Conservation (phyloP, 805 yeast species). For the Zygosaccharomyces pseudorouxii region DNA sequence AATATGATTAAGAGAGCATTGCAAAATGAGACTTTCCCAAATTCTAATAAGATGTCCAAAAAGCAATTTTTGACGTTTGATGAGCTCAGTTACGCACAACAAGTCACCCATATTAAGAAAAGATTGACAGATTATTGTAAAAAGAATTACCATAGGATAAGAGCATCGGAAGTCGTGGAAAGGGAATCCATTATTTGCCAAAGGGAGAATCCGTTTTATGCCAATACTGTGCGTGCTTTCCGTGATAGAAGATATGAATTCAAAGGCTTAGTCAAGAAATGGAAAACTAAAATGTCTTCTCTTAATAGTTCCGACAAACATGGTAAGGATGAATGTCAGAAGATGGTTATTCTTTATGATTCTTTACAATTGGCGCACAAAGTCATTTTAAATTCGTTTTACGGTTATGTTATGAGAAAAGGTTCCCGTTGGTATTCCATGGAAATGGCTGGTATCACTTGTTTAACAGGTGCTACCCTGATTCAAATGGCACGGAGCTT, state of each 20-base stretch:
- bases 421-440: slow-evolving; percentile 99
- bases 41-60: slow-evolving; percentile 49
- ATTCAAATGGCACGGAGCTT: slow-evolving; percentile 93
- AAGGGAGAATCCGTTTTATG: slow-evolving; percentile 95
- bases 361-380: slow-evolving; percentile 95
- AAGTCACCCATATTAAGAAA: slow-evolving; percentile 68
- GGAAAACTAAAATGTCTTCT: slow-evolving; percentile 76
- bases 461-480: slow-evolving; percentile 95
- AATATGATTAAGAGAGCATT: slow-evolving; percentile 81
- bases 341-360: slow-evolving; percentile 90
- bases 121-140: slow-evolving; percentile 78
- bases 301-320: slow-evolving; percentile 51
- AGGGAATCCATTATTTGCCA: slow-evolving; percentile 95
- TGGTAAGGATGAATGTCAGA: slow-evolving; percentile 81
- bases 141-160: slow-evolving; percentile 77
- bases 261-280: slow-evolving; percentile 86
- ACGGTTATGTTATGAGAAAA: slow-evolving; percentile 98
- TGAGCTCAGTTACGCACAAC: slow-evolving; percentile 71
- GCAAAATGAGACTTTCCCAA: slow-evolving; percentile 72
- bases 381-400: slow-evolving; percentile 91
- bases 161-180: slow-evolving; percentile 76
- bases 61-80: slow-evolving; percentile 62
- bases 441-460: slow-evolving; percentile 99
- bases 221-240: slow-evolving; percentile 87
- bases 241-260: slow-evolving; percentile 95